A percentile compares a stretch with the other conserved stretches of the same genome.
phyloP scores from a whole-genome alignment of 75 land plant species.

The Chamaecyparis obtusa region DNA sequence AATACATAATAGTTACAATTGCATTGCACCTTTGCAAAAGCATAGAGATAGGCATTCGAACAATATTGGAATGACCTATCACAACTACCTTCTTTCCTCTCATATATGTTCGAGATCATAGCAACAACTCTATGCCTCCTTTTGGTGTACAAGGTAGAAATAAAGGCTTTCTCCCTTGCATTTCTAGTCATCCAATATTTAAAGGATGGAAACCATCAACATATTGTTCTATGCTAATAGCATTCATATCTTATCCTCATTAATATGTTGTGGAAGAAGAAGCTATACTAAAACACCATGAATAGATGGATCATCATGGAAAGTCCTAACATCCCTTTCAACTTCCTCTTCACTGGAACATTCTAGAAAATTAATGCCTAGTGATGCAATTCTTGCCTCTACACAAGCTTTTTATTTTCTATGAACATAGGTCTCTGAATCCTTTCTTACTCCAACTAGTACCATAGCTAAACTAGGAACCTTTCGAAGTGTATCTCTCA shows the following conservation, averaged over 20 bases:
- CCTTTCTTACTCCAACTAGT: constrained; percentile 77
- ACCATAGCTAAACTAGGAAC: constrained; percentile 93
- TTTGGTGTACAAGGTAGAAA: constrained; percentile 90
- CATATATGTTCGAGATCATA: constrained; percentile 55
- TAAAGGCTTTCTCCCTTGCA: constrained; percentile 71
- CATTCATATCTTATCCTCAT: constrained; percentile 66
- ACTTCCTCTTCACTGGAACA: constrained; percentile 65
- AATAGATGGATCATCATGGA: constrained; percentile 68
- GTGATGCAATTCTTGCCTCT: constrained; percentile 75
- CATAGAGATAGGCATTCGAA: constrained; percentile 73
- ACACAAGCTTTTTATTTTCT: constrained; percentile 76
- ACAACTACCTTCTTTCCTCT: constrained; percentile 87
- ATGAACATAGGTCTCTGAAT: constrained; percentile 81
- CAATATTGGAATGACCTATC: constrained; percentile 89
- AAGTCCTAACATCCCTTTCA: constrained; percentile 33
- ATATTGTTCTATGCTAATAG: constrained; percentile 71
- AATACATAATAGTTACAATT: constrained; percentile 68
- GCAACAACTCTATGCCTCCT: constrained; percentile 83
- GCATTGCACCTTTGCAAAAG: constrained; percentile 89
- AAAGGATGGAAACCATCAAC: constrained; percentile 41
- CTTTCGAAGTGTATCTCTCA: constrained; percentile 59
- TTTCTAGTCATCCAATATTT: constrained; percentile 37
- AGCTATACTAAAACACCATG: constrained; percentile 91
- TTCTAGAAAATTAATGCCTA: constrained; percentile 54
- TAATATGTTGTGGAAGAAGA: constrained; percentile 73